Evolutionary conservation across 441 rosid species (phyloP), one percentile per base, ranked within the genome.

Genomic region (Bruguiera hainesii): DNA sequence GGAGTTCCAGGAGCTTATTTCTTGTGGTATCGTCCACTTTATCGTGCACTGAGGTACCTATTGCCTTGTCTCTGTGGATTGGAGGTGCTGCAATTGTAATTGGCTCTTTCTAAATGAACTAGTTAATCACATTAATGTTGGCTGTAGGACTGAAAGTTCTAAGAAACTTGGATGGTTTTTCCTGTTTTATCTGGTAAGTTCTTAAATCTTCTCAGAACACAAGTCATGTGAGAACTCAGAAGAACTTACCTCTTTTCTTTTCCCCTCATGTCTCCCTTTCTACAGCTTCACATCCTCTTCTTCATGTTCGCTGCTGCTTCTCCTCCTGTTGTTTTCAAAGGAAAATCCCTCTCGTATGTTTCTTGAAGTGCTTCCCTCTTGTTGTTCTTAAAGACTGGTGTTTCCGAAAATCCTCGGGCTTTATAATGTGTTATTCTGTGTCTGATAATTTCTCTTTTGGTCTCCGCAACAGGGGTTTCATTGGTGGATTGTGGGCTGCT

Each of bases 21-120:
- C 55, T 72, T 88, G 80, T 93, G 98, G 98, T 93, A 91, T 75
- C 96, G 97, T 20, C 98, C 97, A 61, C 90, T 93, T 23, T 93
- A 93, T 78, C 94, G 93, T 61, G 95, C 95, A 65, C 89, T 82
- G 73, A 89, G 97, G 98, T 93, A 75, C 57, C 61, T 60, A 21
- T 9, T 61, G 18, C 48, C 48, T 61, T 52, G 1, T 15, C 21
- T 55, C 2, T 23, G 25, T 8, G 5, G 16, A 23, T 55, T 11
- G 30, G 28, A 3, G 25, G 28, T 23, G 29, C 16, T 55, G 5
- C 48, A 10, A 5, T 55, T 10, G 6, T 9, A 20, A 20, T 11
- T 23, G 25, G 10, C 23, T 55, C 3, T 25, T 37, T 23, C 8
- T 56, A 46, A 9, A 61, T 52, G 19, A 64, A 53, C 55, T 42